Evolutionary conservation across 2,329 filamentous ascomycete species (phyloP).

Genomic region (Alternaria triticimaculans): DNA sequence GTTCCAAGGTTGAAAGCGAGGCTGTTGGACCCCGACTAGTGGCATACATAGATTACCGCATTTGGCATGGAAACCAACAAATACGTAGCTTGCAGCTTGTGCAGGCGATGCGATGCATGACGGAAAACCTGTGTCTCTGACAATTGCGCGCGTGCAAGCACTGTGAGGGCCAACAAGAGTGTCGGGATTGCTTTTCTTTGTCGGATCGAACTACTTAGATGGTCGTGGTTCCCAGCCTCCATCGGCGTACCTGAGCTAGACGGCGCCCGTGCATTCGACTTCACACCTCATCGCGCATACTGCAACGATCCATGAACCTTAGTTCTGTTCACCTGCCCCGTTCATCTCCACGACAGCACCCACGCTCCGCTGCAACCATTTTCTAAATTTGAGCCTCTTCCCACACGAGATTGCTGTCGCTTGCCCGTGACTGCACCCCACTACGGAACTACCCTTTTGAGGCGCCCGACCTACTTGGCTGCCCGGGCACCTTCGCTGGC

Average conservation of each 20-base stretch:
- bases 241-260: constrained; percentile 23
- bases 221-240: constrained; percentile 32
- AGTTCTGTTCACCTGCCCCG: constrained; percentile 9
- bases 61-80: constrained; percentile 10
- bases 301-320: constrained; percentile 7
- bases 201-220: neutral
- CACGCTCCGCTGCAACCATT: neutral
- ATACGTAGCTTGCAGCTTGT: constrained; percentile 14
- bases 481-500: constrained; percentile 4
- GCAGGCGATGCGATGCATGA: constrained; percentile 12
- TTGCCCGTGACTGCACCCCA: constrained; percentile 25
- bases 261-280: constrained; percentile 21
- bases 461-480: constrained; percentile 20
- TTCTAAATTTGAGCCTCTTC: neutral
- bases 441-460: constrained; percentile 34
- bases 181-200: neutral
- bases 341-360: constrained; percentile 10
- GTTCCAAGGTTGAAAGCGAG: constrained; percentile 1
- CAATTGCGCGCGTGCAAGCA: neutral
- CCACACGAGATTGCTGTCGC: constrained; percentile 1
- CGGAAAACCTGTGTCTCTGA: neutral
- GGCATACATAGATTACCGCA: constrained; percentile 20
- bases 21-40: constrained; percentile 5
- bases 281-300: constrained; percentile 22
- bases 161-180: neutral